Base-by-base conservation (phyloP, 1,139 yeast genomes). In the Blastobotrys raffinosifermentans region DNA sequence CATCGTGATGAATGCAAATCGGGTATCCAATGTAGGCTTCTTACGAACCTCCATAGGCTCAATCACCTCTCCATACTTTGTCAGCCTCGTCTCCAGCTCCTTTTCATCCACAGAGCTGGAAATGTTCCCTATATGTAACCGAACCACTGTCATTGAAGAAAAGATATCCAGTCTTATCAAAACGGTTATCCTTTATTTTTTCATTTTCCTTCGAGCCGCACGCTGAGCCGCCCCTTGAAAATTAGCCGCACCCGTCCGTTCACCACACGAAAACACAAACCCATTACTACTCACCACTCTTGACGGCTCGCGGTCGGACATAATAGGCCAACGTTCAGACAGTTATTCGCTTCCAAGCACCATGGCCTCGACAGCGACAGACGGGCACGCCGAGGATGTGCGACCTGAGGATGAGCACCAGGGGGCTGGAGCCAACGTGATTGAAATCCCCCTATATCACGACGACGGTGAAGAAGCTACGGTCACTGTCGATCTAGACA, bases 101-200 rank as follows among this genome's bases (percentile, higher is more conserved):
- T 53, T 53, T 0, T 66, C 58, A 20, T 66, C 64, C 3, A 65
- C 65, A 2, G 73, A 71, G 11, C 83, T 64, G 15, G 91, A 77
- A 29, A 84, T 70, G 40, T 77, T 72, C 10, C 94, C 91, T 10
- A 84, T 74, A 53, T 79, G 82, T n/a, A 83, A 54, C 32, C 89
- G 57, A 5, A 26, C n/a, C 3, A 18, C 13, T 15, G 5, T n/a
- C n/a, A n/a, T n/a, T n/a, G n/a, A n/a, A n/a, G n/a, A n/a, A n/a
- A n/a, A n/a, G n/a, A n/a, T n/a, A n/a, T n/a, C n/a, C n/a, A n/a
- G n/a, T n/a, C n/a, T n/a, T n/a, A n/a, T n/a, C n/a, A n/a, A n/a
- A n/a, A n/a, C n/a, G n/a, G n/a, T n/a, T n/a, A n/a, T n/a, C n/a
- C n/a, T n/a, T n/a, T n/a, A n/a, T n/a, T n/a, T n/a, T n/a, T n/a